phyloP scores from a whole-genome alignment of 2,329 filamentous ascomycete species.

The Neonectria neomacrospora region DNA sequence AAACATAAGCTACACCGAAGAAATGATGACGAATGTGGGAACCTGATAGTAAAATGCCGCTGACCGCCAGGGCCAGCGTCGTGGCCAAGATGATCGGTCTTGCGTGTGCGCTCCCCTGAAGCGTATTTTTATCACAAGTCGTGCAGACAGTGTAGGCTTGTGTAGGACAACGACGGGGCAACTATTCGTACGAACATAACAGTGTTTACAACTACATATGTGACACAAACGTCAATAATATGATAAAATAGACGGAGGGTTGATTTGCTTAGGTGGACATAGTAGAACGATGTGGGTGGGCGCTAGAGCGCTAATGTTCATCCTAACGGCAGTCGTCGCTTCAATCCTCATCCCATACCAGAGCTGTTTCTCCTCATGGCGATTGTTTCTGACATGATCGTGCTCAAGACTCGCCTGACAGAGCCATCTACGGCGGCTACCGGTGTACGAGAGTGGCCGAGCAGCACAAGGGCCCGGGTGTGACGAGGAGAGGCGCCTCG shows the following conservation, averaged over 20 bases:
- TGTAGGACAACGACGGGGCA: not conserved
- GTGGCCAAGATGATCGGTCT: not conserved
- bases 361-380: slow-evolving; percentile 8
- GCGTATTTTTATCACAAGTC: not conserved
- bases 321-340: slow-evolving; percentile 5
- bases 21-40: not conserved
- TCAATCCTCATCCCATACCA: slow-evolving; percentile 15
- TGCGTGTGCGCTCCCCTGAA: not conserved
- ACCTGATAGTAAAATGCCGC: not conserved
- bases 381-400: slow-evolving; percentile 32
- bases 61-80: not conserved
- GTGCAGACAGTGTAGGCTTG: not conserved
- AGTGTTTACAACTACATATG: slow-evolving; percentile 7
- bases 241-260: not conserved
- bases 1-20: too few relatives aligned
- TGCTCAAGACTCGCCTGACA: slow-evolving; percentile 31
- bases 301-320: not conserved
- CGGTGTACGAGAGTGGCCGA: slow-evolving; percentile 27
- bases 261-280: not conserved
- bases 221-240: slow-evolving; percentile 12
- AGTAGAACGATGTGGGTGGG: not conserved
- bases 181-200: not conserved
- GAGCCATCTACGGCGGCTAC: slow-evolving; percentile 33
- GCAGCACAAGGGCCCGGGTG: slow-evolving; percentile 9
- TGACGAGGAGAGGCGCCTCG: slow-evolving; percentile 13